Evolutionary conservation across 1,139 yeast genomes (phyloP), one percentile per base, ranked within the genome.

Genomic region (Blastobotrys malaysiensis): DNA sequence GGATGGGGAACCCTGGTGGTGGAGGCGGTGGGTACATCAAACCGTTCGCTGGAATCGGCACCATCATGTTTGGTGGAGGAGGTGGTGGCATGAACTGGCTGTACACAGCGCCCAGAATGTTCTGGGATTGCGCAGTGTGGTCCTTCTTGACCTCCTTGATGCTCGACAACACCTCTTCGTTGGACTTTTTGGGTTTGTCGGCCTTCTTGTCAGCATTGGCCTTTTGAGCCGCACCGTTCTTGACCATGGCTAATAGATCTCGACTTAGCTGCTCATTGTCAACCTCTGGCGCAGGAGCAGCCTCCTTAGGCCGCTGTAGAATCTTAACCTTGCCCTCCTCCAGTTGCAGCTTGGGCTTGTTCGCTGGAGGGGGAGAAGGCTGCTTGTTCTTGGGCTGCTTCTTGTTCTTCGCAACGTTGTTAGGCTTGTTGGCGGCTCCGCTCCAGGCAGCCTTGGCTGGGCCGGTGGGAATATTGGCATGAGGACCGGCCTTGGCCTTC

Each of bases 71-170:
- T 5, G 57, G 59, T n/a, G 60, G 59, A 26, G 63, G 63, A 9
- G 58, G 58, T 6, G 59, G 54, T 11, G 65, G 63, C 44, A 59
- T 59, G 50, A 59, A 65, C 51, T 63, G 64, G 14, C 63, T 61
- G 51, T 59, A 61, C 22, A 79, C 77, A 52, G 79, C 80, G 1
- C 80, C 80, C 57, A 71, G 60, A 53, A 81, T 73, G 51, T 78
- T 75, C 58, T 77, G 77, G 5, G 59, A 61, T 60, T 59, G 59
- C 45, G 59, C 55, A 14, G 57, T 58, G 50, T n/a, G n/a, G n/a
- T 57, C 55, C 51, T 69, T 60, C 43, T 65, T 59, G 51, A 77
- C 75, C 7, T 80, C 80, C 56, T 74, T 69, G 46, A 76, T 71
- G 49, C 69, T 65, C 48, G 64, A 64, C 49, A 69, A 59, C 7